phyloP scores from a whole-genome alignment of 2,329 filamentous ascomycete genomes.

The Ophiostoma australiae region DNA sequence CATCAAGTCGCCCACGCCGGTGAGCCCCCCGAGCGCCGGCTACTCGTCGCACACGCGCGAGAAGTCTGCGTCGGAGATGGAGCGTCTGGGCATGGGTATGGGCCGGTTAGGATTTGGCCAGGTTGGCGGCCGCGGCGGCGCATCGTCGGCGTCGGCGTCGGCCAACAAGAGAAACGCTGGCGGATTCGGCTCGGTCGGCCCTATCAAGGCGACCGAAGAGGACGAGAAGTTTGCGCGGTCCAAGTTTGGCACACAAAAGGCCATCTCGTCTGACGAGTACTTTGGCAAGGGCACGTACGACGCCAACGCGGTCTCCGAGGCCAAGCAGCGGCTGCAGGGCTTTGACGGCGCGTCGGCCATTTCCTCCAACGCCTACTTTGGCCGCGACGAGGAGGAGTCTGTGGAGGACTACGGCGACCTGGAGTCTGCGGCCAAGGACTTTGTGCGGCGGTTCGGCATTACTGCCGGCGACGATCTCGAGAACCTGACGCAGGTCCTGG shows the following conservation, averaged over 20 bases:
- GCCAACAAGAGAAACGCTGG: slow-evolving; percentile 66
- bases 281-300: slow-evolving; percentile 90
- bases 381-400: slow-evolving; percentile 72
- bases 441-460: slow-evolving; percentile 89
- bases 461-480: slow-evolving; percentile 95
- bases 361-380: slow-evolving; percentile 96
- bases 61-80: slow-evolving; percentile 71
- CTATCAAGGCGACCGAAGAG: slow-evolving; percentile 65
- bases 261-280: slow-evolving; percentile 96
- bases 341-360: slow-evolving; percentile 92
- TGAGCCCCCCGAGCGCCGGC: slow-evolving; percentile 59
- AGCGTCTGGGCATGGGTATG: slow-evolving; percentile 85
- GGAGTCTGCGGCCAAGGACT: slow-evolving; percentile 91
- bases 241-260: slow-evolving; percentile 90
- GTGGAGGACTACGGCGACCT: slow-evolving; percentile 82
- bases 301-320: slow-evolving; percentile 72
- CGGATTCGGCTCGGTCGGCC: slow-evolving; percentile 79
- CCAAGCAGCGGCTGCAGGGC: slow-evolving; percentile 78
- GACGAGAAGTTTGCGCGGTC: slow-evolving; percentile 75
- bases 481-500: slow-evolving; percentile 75
- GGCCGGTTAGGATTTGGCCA: slow-evolving; percentile 83
- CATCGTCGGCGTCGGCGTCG: slow-evolving; percentile 19
- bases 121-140: slow-evolving; percentile 54
- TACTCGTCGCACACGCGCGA: slow-evolving; percentile 55
- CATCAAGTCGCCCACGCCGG: slow-evolving; percentile 68